phyloP scores from a whole-genome alignment of 495 filamentous ascomycete species.

The Podospora pseudocomata region DNA sequence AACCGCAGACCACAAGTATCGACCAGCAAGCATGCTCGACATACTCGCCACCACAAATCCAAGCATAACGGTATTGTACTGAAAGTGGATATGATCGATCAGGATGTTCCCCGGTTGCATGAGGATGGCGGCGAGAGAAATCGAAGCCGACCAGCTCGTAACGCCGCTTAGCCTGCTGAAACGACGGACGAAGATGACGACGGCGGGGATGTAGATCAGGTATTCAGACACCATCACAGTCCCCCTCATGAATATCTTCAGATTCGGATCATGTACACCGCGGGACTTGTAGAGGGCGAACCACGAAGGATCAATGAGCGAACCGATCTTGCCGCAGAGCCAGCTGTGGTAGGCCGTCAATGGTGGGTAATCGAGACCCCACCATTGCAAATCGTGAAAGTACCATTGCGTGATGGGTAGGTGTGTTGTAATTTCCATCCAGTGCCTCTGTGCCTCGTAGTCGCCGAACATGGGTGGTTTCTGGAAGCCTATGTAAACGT shows the following conservation, averaged over 20 bases:
- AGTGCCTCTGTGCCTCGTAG: slow-evolving; percentile 95
- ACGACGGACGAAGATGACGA: slow-evolving; percentile 75
- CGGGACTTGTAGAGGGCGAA: slow-evolving; percentile 85
- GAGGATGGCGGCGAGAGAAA: slow-evolving; percentile 83
- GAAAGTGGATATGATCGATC: slow-evolving; percentile 97
- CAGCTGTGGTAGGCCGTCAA: slow-evolving; percentile 98
- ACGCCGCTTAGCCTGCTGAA: slow-evolving; percentile 70
- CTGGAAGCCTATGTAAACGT: slow-evolving; percentile 56
- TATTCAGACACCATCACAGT: slow-evolving; percentile 89
- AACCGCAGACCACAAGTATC: slow-evolving; percentile 79
- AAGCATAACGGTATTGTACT: slow-evolving; percentile 98
- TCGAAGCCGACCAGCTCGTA: slow-evolving; percentile 67
- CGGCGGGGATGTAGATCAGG: slow-evolving; percentile 79
- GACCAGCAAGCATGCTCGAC: slow-evolving; percentile 80
- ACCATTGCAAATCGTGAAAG: slow-evolving; percentile 93
- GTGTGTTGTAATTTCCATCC: slow-evolving; percentile 94
- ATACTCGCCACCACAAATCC: slow-evolving; percentile 80
- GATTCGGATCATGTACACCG: slow-evolving; percentile 66
- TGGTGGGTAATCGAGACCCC: slow-evolving; percentile 96
- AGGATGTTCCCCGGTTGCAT: slow-evolving; percentile 91
- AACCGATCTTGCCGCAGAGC: slow-evolving; percentile 82
- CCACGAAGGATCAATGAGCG: slow-evolving; percentile 74
- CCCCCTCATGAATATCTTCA: slow-evolving; percentile 94
- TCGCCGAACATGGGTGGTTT: slow-evolving; percentile 92
- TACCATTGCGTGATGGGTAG: slow-evolving; percentile 94